Conservation (phyloP, 148 eudicot species). For the Rhododendron molle region DNA sequence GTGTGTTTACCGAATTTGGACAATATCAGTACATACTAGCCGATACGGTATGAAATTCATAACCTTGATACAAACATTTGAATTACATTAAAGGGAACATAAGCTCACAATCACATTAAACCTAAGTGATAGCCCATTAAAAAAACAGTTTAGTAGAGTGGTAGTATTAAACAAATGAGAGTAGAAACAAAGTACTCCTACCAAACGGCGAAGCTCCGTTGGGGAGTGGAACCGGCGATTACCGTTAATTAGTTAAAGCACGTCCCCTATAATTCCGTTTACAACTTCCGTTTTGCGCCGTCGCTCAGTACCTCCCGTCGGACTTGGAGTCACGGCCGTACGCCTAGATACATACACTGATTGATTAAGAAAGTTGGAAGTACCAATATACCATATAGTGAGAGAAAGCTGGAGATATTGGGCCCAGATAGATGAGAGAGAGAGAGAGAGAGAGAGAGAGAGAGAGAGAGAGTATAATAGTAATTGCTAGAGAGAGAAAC, state of each 20-base stretch:
- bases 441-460: slow-evolving; percentile 2
- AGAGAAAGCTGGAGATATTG: neutral
- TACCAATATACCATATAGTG: neutral
- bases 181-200: neutral
- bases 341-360: neutral
- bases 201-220: neutral
- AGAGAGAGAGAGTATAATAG: neutral
- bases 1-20: too few species aligned
- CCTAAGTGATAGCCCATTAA: too few species aligned
- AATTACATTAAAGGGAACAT: too few species aligned
- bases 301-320: neutral
- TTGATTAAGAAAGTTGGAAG: neutral
- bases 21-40: too few species aligned
- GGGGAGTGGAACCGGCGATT: neutral
- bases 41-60: too few species aligned
- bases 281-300: neutral
- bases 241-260: neutral
- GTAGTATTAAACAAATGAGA: too few species aligned
- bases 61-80: too few species aligned
- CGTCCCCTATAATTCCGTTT: neutral
- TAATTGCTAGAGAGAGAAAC: slow-evolving; percentile 1
- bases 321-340: neutral
- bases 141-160: too few species aligned
- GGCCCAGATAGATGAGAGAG: neutral
- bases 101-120: too few species aligned